A percentile compares a stretch with the other conserved stretches of the same genome.
These are phyloP conservation scores for Thielaviopsis musarum DNA, from an alignment of 2,329 filamentous ascomycete genomes.

Conservation along the genomic window DNA sequence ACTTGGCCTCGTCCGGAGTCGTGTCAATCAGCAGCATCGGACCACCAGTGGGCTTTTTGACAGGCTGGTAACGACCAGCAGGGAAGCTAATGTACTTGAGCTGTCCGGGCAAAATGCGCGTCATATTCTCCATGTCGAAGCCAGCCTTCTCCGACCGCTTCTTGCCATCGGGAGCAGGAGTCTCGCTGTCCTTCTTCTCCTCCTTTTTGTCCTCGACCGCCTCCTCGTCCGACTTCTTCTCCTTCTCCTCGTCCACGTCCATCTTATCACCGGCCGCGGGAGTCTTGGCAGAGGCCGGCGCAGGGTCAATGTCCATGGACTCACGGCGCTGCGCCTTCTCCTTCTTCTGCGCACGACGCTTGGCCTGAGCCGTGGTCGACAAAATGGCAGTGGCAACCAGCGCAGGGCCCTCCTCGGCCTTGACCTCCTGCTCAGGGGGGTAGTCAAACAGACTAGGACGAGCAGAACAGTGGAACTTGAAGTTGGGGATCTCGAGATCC, in stretches of 20 bases:
- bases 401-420: slow-evolving; percentile 82
- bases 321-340: slow-evolving; percentile 77
- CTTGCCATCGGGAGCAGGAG: slow-evolving; percentile 43
- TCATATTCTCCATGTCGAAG: slow-evolving; percentile 95
- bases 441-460: slow-evolving; percentile 95
- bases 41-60: slow-evolving; percentile 82
- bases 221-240: slow-evolving; percentile 28
- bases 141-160: slow-evolving; percentile 97
- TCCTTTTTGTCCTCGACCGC: slow-evolving; percentile 44
- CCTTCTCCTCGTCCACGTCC: slow-evolving; percentile 60
- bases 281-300: slow-evolving; percentile 51
- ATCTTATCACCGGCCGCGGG: slow-evolving; percentile 51
- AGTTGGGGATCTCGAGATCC: slow-evolving; percentile 79
- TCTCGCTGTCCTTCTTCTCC: slow-evolving; percentile 38
- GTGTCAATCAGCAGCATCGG: slow-evolving; percentile 83
- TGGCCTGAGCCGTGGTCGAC: slow-evolving; percentile 92
- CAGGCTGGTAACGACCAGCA: slow-evolving; percentile 77
- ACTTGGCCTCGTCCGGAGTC: slow-evolving; percentile 59
- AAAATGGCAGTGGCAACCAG: slow-evolving; percentile 90
- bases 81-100: slow-evolving; percentile 93
- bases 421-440: slow-evolving; percentile 88
- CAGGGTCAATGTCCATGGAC: slow-evolving; percentile 80
- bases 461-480: slow-evolving; percentile 92
- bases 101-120: slow-evolving; percentile 76
- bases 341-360: slow-evolving; percentile 85